A percentile compares a stretch with the other conserved stretches of the same genome.
Evolutionary conservation across 2,329 filamentous ascomycete species (phyloP).

Genomic region (Fusarium luffae): DNA sequence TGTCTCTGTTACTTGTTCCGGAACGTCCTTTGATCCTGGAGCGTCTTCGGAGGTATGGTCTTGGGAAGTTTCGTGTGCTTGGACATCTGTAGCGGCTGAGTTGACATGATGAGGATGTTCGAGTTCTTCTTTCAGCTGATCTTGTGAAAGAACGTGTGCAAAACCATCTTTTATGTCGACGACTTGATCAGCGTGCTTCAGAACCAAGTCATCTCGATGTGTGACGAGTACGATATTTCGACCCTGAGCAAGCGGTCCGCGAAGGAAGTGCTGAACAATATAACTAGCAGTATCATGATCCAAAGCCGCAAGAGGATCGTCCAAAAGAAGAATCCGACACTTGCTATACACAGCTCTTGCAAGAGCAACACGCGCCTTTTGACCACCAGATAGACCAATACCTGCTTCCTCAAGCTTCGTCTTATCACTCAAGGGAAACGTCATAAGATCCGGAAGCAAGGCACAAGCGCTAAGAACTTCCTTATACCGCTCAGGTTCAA

Average conservation of each 20-base stretch:
- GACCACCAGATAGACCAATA: slow-evolving; percentile 71
- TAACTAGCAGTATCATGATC: slow-evolving; percentile 71
- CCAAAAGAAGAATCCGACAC: slow-evolving; percentile 67
- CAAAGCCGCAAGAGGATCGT: slow-evolving; percentile 71
- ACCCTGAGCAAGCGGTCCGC: slow-evolving; percentile 67
- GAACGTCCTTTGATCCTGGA: slow-evolving; percentile 40
- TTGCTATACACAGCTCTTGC: slow-evolving; percentile 70
- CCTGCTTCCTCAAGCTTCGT: slow-evolving; percentile 72
- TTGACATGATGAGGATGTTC: slow-evolving; percentile 52
- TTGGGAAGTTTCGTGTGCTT: slow-evolving; percentile 43
- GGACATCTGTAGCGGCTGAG: slow-evolving; percentile 5
- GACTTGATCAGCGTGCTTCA: slow-evolving; percentile 77
- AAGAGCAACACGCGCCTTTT: slow-evolving; percentile 71
- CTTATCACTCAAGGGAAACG: slow-evolving; percentile 67
- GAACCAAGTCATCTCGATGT: slow-evolving; percentile 81
- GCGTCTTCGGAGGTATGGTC: slow-evolving; percentile 49
- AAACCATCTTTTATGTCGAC: slow-evolving; percentile 74
- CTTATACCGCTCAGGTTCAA: slow-evolving; percentile 66
- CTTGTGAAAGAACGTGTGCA: slow-evolving; percentile 61
- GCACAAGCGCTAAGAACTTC: slow-evolving; percentile 71
- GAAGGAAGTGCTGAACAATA: slow-evolving; percentile 71
- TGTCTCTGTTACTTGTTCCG: slow-evolving; percentile 55
- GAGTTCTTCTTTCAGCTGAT: slow-evolving; percentile 56
- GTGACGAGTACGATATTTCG: slow-evolving; percentile 84
- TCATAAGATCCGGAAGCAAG: slow-evolving; percentile 64